Conservation (phyloP, 1,139 yeast species). For the Candida sojae region DNA sequence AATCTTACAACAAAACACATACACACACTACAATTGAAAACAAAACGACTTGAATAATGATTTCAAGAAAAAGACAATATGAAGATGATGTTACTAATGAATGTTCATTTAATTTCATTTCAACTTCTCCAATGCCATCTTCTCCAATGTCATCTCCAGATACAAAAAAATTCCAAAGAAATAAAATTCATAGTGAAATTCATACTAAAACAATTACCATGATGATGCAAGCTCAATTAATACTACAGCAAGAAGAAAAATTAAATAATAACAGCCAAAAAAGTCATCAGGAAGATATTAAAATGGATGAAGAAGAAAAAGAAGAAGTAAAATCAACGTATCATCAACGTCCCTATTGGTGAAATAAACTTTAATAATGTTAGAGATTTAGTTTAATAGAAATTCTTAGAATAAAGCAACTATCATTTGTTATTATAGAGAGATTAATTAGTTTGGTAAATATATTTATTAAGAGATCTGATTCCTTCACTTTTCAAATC, state of each 20-base stretch:
- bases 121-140: not conserved
- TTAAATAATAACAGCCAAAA: constrained; percentile 10
- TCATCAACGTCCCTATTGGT: constrained; percentile 15
- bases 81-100: constrained; percentile 4
- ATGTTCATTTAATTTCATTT: not conserved
- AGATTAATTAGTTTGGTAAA: too few relatives aligned
- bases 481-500: too few relatives aligned
- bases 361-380: not conserved
- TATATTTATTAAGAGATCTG: too few relatives aligned
- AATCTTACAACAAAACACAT: not conserved
- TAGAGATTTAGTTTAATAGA: too few relatives aligned
- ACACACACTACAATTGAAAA: not conserved
- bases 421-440: too few relatives aligned
- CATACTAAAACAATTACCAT: constrained; percentile 32
- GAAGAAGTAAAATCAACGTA: constrained; percentile 5
- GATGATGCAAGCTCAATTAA: constrained; percentile 28
- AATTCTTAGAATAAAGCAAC: too few relatives aligned
- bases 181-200: constrained; percentile 30
- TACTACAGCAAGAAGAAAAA: constrained; percentile 14
- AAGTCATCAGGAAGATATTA: constrained; percentile 10
- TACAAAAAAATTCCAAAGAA: constrained; percentile 21
- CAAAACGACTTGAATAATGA: not conserved
- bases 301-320: not conserved
- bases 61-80: constrained; percentile 11
- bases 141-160: not conserved